Percentiles rank a stretch among this genome's conserved stretches.
These are phyloP conservation scores for Patellaria atrata DNA, from an alignment of 495 filamentous ascomycete genomes.

Conservation along the genomic window DNA sequence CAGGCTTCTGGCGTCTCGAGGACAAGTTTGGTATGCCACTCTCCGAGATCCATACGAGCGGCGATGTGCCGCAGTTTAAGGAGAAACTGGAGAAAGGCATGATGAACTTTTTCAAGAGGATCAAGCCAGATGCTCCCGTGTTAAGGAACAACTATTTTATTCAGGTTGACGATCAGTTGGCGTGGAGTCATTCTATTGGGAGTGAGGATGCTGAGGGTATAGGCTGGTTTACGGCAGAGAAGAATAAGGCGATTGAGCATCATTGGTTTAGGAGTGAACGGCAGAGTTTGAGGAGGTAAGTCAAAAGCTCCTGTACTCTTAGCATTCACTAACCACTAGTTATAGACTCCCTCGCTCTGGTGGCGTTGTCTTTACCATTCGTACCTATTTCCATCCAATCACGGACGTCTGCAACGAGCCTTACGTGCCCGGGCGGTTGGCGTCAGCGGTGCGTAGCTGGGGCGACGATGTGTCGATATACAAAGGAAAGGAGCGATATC, in stretches of 20 bases:
- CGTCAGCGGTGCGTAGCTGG: constrained; percentile 51
- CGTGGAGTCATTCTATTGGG: constrained; percentile 57
- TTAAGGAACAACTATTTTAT: constrained; percentile 32
- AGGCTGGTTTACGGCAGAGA: constrained; percentile 65
- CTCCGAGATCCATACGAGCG: constrained; percentile 70
- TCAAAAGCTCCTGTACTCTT: not conserved
- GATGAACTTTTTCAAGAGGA: constrained; percentile 28
- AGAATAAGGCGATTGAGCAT: constrained; percentile 57
- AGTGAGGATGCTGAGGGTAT: constrained; percentile 48
- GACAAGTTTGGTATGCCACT: constrained; percentile 80
- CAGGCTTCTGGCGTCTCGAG: constrained; percentile 75
- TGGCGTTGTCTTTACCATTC: constrained; percentile 43
- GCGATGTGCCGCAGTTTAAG: constrained; percentile 63
- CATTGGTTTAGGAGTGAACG: constrained; percentile 72
- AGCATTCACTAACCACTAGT: not conserved
- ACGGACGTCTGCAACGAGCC: constrained; percentile 27
- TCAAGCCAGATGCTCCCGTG: constrained; percentile 26
- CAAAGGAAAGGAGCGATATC: constrained; percentile 71
- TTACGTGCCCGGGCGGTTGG: constrained; percentile 28
- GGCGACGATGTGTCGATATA: constrained; percentile 70
- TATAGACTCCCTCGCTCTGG: constrained; percentile 49
- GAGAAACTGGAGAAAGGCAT: constrained; percentile 57
- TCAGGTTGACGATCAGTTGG: constrained; percentile 29
- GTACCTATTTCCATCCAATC: constrained; percentile 30
- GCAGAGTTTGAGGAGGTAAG: constrained; percentile 51